Percentiles rank a stretch among this genome's conserved stretches.
phyloP scores from a whole-genome alignment of 2,329 filamentous ascomycete species.

The Stylonectria norvegica region DNA sequence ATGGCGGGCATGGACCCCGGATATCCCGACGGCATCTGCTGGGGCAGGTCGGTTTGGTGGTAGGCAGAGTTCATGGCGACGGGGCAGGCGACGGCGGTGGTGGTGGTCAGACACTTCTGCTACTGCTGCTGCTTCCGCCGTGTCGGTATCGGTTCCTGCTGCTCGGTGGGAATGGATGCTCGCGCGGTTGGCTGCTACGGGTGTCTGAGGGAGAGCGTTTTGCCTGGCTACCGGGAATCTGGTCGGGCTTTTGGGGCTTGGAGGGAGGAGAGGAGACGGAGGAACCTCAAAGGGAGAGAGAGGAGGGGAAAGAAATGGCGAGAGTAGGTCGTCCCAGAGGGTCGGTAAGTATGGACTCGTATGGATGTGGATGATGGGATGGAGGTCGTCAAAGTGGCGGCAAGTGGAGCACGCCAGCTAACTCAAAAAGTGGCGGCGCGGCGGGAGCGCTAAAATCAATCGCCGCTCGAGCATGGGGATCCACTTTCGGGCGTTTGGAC shows the following conservation, averaged over 20 bases:
- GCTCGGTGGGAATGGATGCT: no score
- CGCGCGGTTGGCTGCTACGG: no score
- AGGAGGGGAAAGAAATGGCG: not conserved
- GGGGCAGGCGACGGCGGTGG: no score
- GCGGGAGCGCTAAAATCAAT: slow-evolving; percentile 13
- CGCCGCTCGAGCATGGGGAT: no score
- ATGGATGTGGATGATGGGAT: not conserved
- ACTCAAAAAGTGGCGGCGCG: slow-evolving; percentile 7
- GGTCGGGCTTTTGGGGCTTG: not conserved
- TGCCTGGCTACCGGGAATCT: not conserved
- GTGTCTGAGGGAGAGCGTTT: not conserved
- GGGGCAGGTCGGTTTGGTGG: slow-evolving; percentile 30
- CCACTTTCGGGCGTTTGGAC: no score
- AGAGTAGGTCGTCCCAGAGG: no score
- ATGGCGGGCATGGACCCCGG: slow-evolving; percentile 20
- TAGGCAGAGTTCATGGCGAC: slow-evolving; percentile 33
- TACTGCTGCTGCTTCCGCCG: no score
- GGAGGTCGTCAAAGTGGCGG: not conserved
- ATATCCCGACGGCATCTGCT: slow-evolving; percentile 30
- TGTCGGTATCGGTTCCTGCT: no score
- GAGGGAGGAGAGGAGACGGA: slow-evolving; percentile 2
- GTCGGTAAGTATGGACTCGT: no score
- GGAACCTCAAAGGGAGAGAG: not conserved
- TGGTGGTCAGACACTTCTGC: no score
- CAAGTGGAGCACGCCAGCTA: not conserved